Evolutionary conservation across 1,284 basidiomycete species (phyloP), one percentile per base, ranked within the genome.

Genomic region (Papiliotrema laurentii): DNA sequence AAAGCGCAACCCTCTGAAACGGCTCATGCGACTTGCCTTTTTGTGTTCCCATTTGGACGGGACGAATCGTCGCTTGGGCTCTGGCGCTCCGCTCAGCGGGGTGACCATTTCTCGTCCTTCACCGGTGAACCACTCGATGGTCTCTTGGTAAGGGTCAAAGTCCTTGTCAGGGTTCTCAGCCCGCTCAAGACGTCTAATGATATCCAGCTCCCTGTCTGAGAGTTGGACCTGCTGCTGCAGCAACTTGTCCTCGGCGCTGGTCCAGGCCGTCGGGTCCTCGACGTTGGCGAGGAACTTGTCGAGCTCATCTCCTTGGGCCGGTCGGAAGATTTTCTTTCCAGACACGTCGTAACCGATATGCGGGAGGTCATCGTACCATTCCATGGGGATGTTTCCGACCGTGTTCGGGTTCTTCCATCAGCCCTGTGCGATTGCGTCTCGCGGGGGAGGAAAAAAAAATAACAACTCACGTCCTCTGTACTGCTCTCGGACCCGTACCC

Each of bases 41-140:
- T 97, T 86, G 76, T 97, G 97, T 77, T 98, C 96, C 96, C 96
- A 98, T 79, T 96, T 98, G 76, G 89, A 94, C 13, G 94, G 90
- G 5, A 97, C 83, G 83, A 94, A 99, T 47, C 96, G 82, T 45
- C 90, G 82, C 76, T 99, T 99, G 19, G 96, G 96, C 72, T 98
- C 93, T 1, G 93, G 90, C 16, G 88, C 87, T 34, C 83, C 84
- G 26, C 86, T 89, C 18, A 99, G 76, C 25, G 96, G 94, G 86
- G 91, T 97, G 36, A 86, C 76, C 75, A 93, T 88, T 68, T 96
- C 88, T 69, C 89, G 90, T 28, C 91, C 92, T 72, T 92, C 86
- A 9, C 91, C 91, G 6, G 96, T 97, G 72, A 97, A 99, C 89
- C 92, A 98, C 71, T 97, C 92, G 2, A 87, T 82, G 37, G 84